A percentile compares a stretch with the other conserved stretches of the same genome.
Conservation (phyloP, 2,329 filamentous ascomycete species). For the Venturia nashicola region DNA sequence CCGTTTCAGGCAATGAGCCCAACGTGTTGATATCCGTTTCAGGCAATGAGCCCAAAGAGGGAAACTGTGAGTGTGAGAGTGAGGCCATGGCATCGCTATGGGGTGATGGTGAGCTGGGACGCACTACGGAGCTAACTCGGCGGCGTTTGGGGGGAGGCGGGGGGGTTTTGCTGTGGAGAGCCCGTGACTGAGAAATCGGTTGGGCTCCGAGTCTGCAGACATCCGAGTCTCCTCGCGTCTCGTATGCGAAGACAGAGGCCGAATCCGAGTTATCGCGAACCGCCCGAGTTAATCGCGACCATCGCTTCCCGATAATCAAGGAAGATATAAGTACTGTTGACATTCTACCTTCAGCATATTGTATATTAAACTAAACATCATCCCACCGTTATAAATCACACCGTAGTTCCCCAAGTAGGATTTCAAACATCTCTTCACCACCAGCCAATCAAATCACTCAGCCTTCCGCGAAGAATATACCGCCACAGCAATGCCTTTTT, state of each 20-base stretch:
- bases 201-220: too few species aligned
- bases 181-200: neutral
- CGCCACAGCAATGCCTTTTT: neutral
- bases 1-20: conserved; percentile 1
- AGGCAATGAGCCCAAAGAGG: neutral
- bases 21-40: conserved; percentile 6
- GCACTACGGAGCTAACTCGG: neutral
- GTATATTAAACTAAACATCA: neutral
- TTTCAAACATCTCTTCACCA: too few species aligned
- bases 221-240: too few species aligned
- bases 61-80: too few species aligned
- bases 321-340: neutral
- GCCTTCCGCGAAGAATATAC: neutral
- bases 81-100: neutral
- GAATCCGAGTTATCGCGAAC: neutral
- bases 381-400: neutral
- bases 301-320: neutral
- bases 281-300: neutral
- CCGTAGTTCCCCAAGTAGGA: too few species aligned
- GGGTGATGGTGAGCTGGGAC: neutral
- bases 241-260: too few species aligned
- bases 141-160: neutral
- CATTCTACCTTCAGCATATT: neutral
- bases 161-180: neutral
- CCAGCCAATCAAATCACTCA: neutral